Evolutionary conservation across 1,284 basidiomycete genomes (phyloP).

Genomic region (Omphalotus olearius): DNA sequence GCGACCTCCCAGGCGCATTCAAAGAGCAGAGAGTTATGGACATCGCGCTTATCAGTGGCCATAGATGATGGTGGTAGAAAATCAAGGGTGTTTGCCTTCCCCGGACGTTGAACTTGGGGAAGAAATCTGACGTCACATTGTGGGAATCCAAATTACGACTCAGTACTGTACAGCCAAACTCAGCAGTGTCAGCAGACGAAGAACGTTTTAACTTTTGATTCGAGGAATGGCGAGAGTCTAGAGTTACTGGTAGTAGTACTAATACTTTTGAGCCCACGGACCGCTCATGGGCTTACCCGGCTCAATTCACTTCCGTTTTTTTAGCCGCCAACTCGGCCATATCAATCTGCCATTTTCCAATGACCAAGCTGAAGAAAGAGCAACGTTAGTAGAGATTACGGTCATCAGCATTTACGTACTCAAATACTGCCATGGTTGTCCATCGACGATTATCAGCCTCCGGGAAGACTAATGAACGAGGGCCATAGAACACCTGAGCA

Average conservation of each 20-base stretch:
- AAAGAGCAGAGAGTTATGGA: constrained; percentile 77
- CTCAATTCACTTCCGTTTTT: neutral
- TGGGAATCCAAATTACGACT: too few relatives aligned
- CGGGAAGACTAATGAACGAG: constrained; percentile 70
- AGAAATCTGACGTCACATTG: too few relatives aligned
- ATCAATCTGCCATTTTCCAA: constrained; percentile 42
- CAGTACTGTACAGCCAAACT: too few relatives aligned
- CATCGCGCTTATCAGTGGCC: constrained; percentile 54
- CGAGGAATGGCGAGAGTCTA: too few relatives aligned
- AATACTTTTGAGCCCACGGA: too few relatives aligned
- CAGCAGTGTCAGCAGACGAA: too few relatives aligned
- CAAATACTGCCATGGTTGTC: constrained; percentile 89
- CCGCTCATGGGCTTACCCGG: neutral
- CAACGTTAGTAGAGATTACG: constrained; percentile 4
- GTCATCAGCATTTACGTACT: constrained; percentile 46
- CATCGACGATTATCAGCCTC: constrained; percentile 88
- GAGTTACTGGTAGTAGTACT: too few relatives aligned
- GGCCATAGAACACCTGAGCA: constrained; percentile 68
- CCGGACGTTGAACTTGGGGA: too few relatives aligned
- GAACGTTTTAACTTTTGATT: too few relatives aligned
- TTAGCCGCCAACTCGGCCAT: constrained; percentile 11
- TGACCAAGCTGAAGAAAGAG: constrained; percentile 33
- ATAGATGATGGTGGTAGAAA: constrained; percentile 14
- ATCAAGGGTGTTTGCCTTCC: too few relatives aligned
- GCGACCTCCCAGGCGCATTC: constrained; percentile 94